A percentile compares a stretch with the other conserved stretches of the same genome.
Conservation (phyloP, 192 early-diverging fungal species). For the Anaeromyces robustus region DNA sequence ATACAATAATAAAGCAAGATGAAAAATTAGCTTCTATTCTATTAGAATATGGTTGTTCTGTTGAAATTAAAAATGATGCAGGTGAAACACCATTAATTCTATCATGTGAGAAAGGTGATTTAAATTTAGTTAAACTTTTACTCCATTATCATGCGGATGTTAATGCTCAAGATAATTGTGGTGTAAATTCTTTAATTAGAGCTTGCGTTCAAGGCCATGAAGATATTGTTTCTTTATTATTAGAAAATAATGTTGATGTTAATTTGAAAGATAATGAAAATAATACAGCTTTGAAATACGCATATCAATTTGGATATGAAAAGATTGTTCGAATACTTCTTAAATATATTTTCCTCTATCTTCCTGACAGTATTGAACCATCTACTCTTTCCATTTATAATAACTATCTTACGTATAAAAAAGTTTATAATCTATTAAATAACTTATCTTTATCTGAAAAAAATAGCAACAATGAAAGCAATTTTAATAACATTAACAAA, state of each 20-base stretch:
- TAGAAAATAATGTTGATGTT: neutral
- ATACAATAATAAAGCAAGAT: neutral
- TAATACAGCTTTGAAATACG: neutral
- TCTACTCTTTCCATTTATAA: neutral
- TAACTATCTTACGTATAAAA: neutral
- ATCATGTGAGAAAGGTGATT: neutral
- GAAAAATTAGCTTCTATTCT: neutral
- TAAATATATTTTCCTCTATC: neutral
- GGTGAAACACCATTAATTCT: neutral
- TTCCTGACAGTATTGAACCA: neutral
- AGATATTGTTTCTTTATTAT: neutral
- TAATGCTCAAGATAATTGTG: neutral
- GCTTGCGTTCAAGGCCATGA: neutral
- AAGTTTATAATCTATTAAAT: neutral
- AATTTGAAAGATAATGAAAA: neutral
- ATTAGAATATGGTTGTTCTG: neutral
- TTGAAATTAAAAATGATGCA: neutral
- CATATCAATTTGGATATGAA: neutral
- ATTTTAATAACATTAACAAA: no score
- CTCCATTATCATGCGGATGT: neutral
- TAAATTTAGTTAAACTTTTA: neutral
- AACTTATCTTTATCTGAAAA: neutral
- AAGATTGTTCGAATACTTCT: neutral
- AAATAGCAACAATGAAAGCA: no score
- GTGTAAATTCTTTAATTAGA: neutral